Evolutionary conservation across 805 yeast genomes (phyloP).

Genomic region (Jamesozyma rosinii): DNA sequence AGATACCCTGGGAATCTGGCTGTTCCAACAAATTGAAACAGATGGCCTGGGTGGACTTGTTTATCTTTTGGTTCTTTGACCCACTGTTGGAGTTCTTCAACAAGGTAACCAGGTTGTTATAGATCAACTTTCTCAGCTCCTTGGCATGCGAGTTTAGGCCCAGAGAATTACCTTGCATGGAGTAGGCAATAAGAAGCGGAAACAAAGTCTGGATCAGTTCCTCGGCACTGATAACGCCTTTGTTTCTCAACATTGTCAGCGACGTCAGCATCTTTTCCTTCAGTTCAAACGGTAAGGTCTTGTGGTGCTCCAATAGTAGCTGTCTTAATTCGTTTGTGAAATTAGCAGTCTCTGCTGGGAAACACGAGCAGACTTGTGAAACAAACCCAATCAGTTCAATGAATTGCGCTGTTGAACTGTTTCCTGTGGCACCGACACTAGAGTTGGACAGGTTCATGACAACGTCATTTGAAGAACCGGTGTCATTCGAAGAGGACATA

Average conservation of each 20-base stretch:
- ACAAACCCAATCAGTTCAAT: constrained; percentile 82
- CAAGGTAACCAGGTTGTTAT: constrained; percentile 65
- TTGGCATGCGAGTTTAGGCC: constrained; percentile 59
- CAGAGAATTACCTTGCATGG: constrained; percentile 37
- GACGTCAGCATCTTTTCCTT: constrained; percentile 88
- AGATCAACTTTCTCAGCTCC: constrained; percentile 72
- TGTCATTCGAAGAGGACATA: constrained; percentile 5
- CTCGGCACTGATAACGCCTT: constrained; percentile 70
- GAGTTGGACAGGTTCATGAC: constrained; percentile 19
- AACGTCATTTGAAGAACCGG: constrained; percentile 8
- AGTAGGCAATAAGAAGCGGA: constrained; percentile 68
- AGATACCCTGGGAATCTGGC: constrained; percentile 74
- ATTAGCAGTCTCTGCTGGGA: constrained; percentile 75
- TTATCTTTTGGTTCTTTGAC: constrained; percentile 81
- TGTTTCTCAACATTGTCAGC: constrained; percentile 82
- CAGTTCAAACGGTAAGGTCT: constrained; percentile 71
- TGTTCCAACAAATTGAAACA: constrained; percentile 78
- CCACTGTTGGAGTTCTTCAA: constrained; percentile 79
- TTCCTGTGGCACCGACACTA: constrained; percentile 29
- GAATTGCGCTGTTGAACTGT: constrained; percentile 39
- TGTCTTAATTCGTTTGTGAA: constrained; percentile 76
- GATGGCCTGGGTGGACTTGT: constrained; percentile 83
- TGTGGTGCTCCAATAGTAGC: constrained; percentile 65
- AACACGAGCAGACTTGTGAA: constrained; percentile 83
- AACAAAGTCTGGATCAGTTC: constrained; percentile 75